Conservation (phyloP, 306 rosid genomes). For the Pyrus bretschneideri region DNA sequence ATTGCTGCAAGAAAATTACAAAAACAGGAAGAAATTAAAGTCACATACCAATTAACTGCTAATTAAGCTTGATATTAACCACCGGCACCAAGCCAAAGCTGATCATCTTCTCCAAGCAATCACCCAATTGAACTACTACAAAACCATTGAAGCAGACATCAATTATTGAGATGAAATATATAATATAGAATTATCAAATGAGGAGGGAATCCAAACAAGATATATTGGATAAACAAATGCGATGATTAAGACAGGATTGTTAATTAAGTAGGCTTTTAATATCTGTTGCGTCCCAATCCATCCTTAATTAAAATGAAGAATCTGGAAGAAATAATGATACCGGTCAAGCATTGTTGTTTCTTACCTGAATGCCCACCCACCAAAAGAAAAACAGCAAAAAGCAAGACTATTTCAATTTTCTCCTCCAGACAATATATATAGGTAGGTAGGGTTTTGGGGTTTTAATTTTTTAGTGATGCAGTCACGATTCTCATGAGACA, state of each 20-base stretch:
- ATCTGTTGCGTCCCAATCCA: not conserved
- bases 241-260: constrained; percentile 20
- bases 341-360: not conserved
- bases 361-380: not conserved
- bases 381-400: not conserved
- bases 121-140: not conserved
- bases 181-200: constrained; percentile 22
- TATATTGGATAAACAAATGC: constrained; percentile 26
- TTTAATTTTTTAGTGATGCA: not conserved
- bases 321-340: not conserved
- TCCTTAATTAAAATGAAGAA: not conserved
- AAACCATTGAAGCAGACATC: not conserved
- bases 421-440: too few species aligned
- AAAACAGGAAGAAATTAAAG: not conserved
- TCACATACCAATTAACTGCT: not conserved
- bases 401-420: not conserved
- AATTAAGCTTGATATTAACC: constrained; percentile 11
- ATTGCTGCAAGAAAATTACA: constrained; percentile 8
- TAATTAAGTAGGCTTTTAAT: not conserved
- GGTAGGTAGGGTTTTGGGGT: not conserved
- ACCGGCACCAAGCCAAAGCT: not conserved
- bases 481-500: not conserved
- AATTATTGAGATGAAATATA: constrained; percentile 23
- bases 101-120: not conserved
- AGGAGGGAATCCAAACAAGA: constrained; percentile 23